These are phyloP conservation scores for Syzygium aqueum DNA, from an alignment of 345 rosid species.

Conservation along the genomic window DNA sequence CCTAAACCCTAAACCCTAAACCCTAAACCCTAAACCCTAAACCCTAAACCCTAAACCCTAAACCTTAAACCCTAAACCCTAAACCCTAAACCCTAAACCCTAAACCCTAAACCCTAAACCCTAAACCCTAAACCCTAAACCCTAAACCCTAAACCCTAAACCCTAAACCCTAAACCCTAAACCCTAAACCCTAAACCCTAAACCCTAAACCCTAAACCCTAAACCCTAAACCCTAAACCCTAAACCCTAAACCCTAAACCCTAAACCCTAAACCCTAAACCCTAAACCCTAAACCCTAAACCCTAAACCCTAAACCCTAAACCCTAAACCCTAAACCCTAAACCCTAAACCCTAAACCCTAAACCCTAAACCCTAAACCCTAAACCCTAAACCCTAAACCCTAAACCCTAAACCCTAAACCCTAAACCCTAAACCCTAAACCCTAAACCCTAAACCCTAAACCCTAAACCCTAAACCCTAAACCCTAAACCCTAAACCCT, in stretches of 20 bases:
- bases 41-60: background rate
- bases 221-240: slow-evolving; percentile 14
- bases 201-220: slow-evolving; percentile 16
- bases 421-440: slow-evolving; percentile 10
- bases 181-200: slow-evolving; percentile 9
- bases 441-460: slow-evolving; percentile 19
- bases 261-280: slow-evolving; percentile 4
- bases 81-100: background rate
- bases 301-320: background rate
- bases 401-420: slow-evolving; percentile 11
- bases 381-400: slow-evolving; percentile 5
- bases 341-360: slow-evolving; percentile 5
- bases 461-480: slow-evolving; percentile 17
- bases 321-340: slow-evolving; percentile 7
- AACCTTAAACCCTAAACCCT: background rate
- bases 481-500: too few relatives aligned
- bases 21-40: background rate
- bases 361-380: slow-evolving; percentile 6
- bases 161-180: slow-evolving; percentile 11
- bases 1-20: background rate
- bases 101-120: background rate
- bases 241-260: slow-evolving; percentile 6
- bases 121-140: background rate
- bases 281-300: slow-evolving; percentile 6
- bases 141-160: background rate